Percentiles rank a stretch among this genome's conserved stretches.
Conservation (phyloP, 164 flowering plant genomes). For the Tetracentron sinense region DNA sequence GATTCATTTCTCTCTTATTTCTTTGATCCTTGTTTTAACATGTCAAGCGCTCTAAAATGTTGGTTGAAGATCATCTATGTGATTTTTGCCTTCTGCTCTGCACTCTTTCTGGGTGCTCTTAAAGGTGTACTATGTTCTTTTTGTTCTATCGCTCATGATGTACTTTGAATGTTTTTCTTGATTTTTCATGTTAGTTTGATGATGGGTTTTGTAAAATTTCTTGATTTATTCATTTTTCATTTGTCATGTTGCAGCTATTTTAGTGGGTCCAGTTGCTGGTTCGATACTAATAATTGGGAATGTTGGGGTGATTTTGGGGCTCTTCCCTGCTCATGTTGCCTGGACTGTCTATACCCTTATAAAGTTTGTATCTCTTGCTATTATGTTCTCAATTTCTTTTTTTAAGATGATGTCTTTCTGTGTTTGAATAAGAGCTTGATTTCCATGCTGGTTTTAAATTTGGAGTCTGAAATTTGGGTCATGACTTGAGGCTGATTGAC, state of each 20-base stretch:
- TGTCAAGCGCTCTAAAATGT: slow-evolving; percentile 15
- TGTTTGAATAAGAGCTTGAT: neutral
- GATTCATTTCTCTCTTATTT: neutral
- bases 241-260: slow-evolving; percentile 42
- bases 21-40: slow-evolving; percentile 1
- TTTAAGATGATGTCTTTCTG: neutral
- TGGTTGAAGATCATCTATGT: slow-evolving; percentile 53
- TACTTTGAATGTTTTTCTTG: slow-evolving; percentile 2
- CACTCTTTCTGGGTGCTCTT: slow-evolving; percentile 66
- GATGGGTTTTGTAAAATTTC: slow-evolving; percentile 3
- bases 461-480: neutral
- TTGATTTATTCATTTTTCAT: neutral
- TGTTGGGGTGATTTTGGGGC: slow-evolving; percentile 62
- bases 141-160: neutral
- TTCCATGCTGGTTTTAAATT: neutral
- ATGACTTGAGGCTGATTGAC: neutral
- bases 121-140: slow-evolving; percentile 45
- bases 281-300: slow-evolving; percentile 65
- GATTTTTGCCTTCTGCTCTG: slow-evolving; percentile 62
- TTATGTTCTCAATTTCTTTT: neutral
- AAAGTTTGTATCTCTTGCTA: slow-evolving; percentile 38
- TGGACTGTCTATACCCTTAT: slow-evolving; percentile 74
- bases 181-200: neutral
- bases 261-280: slow-evolving; percentile 83
- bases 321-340: slow-evolving; percentile 76